Evolutionary conservation across 2,329 filamentous ascomycete genomes (phyloP), one percentile per base, ranked within the genome.

Genomic region (Sarocladiaceae sp.): DNA sequence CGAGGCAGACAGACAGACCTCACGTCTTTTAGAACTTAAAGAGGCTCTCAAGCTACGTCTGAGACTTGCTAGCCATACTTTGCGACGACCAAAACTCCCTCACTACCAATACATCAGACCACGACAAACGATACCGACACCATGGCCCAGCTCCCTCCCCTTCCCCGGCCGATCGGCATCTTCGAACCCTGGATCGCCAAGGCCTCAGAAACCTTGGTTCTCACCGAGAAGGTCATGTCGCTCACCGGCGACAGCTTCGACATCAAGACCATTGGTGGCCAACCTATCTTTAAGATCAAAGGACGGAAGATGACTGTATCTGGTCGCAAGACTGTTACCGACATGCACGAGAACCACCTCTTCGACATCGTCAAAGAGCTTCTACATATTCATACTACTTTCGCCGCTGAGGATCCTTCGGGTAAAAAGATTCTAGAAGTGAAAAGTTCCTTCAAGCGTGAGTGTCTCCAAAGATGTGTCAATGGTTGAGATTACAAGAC

Each of bases 241-340:
- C 62, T 83, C 7, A 72, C 72, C 1, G 78, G 79, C 46, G 80
- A 85, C 62, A 77, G 71, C 58, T 85, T 84, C 62, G 74, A 76
- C 50, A 74, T 85, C 59, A 73, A 70, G 44, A 70, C 74, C 4
- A 61, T 69, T 34, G 72, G 69, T 47, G 78, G 78, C 18, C 63
- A 68, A 18, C 68, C 74, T 0, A 53, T 83, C 24, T 60, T 83
- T 49, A 70, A 71, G 50, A 73, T 82, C 33, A 63, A 79, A 49
- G 79, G 78, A 51, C 73, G 74, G 45, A 55, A 70, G 48, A 53
- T 78, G 51, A 69, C 72, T 10, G 55, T 81, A 3, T 73, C 70
- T 2, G 68, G 69, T 12, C 72, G 75, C 51, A 82, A 81, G 59
- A 68, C 70, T 10, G 66, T 83, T 34, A 67, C 54, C 45, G 78